phyloP scores from a whole-genome alignment of 768 basidiomycete species.

The Rhizopogon vesiculosus region DNA sequence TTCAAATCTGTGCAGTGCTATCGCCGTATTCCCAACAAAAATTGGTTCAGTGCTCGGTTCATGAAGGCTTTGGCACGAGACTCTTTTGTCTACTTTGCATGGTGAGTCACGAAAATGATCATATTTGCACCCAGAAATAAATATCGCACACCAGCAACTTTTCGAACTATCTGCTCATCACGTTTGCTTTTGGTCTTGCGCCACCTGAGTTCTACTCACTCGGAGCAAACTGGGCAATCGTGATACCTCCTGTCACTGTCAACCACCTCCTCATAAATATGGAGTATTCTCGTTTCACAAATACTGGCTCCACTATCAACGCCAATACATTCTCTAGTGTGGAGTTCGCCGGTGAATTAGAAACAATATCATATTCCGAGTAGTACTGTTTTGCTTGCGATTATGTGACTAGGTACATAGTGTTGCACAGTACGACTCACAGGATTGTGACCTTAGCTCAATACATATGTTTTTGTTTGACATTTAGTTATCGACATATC shows the following conservation, averaged over 20 bases:
- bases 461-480: too few species aligned
- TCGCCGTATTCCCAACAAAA: neutral
- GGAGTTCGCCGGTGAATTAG: constrained; percentile 5
- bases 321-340: too few species aligned
- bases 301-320: too few species aligned
- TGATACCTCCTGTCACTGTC: too few species aligned
- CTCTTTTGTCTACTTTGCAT: constrained; percentile 2
- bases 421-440: too few species aligned
- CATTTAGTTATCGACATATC: too few species aligned
- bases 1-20: constrained; percentile 6
- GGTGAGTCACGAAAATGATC: neutral
- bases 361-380: neutral
- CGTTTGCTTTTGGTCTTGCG: neutral
- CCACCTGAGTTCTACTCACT: neutral
- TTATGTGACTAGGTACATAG: too few species aligned
- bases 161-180: neutral
- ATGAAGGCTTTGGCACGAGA: constrained; percentile 1
- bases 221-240: too few species aligned
- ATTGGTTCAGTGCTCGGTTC: constrained; percentile 1
- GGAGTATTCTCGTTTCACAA: constrained; percentile 1
- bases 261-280: constrained; percentile 2
- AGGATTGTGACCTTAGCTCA: too few species aligned
- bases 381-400: too few species aligned
- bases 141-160: neutral
- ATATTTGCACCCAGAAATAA: neutral